Evolutionary conservation across 768 basidiomycete genomes (phyloP), one percentile per base, ranked within the genome.

Genomic region (Tremella yokohamensis): DNA sequence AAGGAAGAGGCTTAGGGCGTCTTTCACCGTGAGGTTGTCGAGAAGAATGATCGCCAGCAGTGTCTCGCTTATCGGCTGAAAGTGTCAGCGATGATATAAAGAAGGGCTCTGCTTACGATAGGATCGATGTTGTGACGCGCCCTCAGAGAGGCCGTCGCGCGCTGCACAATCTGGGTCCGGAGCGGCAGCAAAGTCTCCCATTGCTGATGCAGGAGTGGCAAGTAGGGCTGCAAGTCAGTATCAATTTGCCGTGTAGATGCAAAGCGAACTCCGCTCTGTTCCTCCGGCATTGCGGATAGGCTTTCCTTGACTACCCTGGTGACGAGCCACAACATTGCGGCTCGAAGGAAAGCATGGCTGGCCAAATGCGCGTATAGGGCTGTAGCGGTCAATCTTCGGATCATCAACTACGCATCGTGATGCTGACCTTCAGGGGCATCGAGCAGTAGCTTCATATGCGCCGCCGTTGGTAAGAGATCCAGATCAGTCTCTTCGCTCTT

Each of bases 101-200:
- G 45, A 70, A 83, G 18, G 20, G 81, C n/a, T 45, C 4, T 16
- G 15, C 49, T 9, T 6, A 57, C 54, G 29, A 59, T 61, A 0
- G 63, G 45, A 11, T 69, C 65, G 7, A 85, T 78, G n/a, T 80
- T 74, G 8, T 78, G 77, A 38, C 79, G 74, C 62, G 87, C 83
- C 48, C 89, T 84, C 16, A 96, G 79, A n/a, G 84, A 87, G 47
- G 88, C 74, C 0, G 86, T 90, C n/a, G 92, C 88, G 68, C 85
- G 86, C 65, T 92, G 88, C 19, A 88, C 83, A 61, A 97, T 93
- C 69, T 94, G 91, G 0, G 86, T 80, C 44, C 90, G 85, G 71
- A 94, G 90, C 63, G 88, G 89, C 3, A 85, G 84, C 8, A 97
- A 84, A 0, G 84, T 81, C 57, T 94, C 93, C 93, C 92, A 97